Evolutionary conservation across 2,329 filamentous ascomycete genomes (phyloP), one percentile per base, ranked within the genome.

Genomic region (Colletotrichum magnum): DNA sequence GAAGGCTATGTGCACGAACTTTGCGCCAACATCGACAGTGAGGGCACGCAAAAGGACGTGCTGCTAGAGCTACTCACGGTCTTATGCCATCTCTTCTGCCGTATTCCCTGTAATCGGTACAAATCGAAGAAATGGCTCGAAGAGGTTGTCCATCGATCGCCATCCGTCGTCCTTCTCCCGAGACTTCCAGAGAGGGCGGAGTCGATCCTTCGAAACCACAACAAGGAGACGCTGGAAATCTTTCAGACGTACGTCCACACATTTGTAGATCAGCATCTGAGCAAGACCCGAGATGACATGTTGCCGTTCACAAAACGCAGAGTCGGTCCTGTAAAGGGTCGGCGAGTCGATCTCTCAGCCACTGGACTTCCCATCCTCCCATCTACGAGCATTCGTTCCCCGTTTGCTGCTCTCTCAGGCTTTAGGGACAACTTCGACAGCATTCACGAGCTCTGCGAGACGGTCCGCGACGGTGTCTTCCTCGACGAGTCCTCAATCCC

Each of bases 401-500:
- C 89, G 0, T 95, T 95, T 72, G 86, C 90, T 2, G 91, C 91
- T 0, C 86, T 95, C 1, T 94, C 93, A 0, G 92, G 92, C 0
- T 84, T 89, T 53, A 83, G 80, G 1, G 92, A 94, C 74, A 74
- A 85, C 0, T 94, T 94, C 76, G 76, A 80, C 2, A 89, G 85
- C 0, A 89, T 94, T 18, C 83, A 86, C 18, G 92, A 94, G 58
- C 85, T 95, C 1, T 93, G 92, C 77, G 81, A 82, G 9, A 91
- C 88, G 1, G 86, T 88, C 7, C 88, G 93, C 32, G 84, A 84
- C 6, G 92, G 89, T 0, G 88, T 95, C 1, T 94, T 94, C 80
- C 85, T 95, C 0, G 93, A 95, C 74, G 87, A 93, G 74, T 86
- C 90, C 0, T 90, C 92, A 1, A 88, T 95, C 26, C 93, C 93